Conservation (phyloP, 202 grass and related monocot species). For the Elaeis oleifera region DNA sequence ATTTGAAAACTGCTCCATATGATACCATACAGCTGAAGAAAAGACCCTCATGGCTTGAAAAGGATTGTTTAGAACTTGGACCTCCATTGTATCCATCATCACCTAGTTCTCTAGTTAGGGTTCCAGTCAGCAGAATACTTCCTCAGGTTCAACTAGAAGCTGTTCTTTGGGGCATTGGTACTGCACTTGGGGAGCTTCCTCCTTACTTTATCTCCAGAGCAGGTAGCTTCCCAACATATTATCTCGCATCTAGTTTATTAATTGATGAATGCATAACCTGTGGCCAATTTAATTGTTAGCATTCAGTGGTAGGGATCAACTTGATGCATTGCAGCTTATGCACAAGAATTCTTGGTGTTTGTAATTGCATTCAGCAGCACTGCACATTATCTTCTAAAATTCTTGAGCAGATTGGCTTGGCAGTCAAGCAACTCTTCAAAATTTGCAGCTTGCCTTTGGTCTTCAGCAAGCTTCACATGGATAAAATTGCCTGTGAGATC, state of each 20-base stretch:
- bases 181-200: slow-evolving; percentile 91
- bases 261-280: neutral
- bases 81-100: slow-evolving; percentile 45
- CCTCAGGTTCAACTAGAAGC: slow-evolving; percentile 85
- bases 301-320: neutral
- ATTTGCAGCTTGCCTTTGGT: no score
- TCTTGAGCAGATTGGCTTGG: no score
- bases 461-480: no score
- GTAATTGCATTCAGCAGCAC: no score
- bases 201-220: slow-evolving; percentile 97
- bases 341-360: no score
- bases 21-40: slow-evolving; percentile 85
- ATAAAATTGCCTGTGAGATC: no score
- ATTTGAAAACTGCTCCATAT: slow-evolving; percentile 84
- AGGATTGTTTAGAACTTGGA: slow-evolving; percentile 71
- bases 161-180: slow-evolving; percentile 94
- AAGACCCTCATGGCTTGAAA: slow-evolving; percentile 80
- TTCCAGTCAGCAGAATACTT: slow-evolving; percentile 76
- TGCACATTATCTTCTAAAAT: no score
- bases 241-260: no score
- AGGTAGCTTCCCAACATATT: slow-evolving; percentile 34
- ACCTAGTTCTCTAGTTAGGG: slow-evolving; percentile 50
- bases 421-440: no score
- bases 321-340: no score
- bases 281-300: neutral